Conservation (phyloP, 2,329 filamentous ascomycete species). For the Fusarium humuli region DNA sequence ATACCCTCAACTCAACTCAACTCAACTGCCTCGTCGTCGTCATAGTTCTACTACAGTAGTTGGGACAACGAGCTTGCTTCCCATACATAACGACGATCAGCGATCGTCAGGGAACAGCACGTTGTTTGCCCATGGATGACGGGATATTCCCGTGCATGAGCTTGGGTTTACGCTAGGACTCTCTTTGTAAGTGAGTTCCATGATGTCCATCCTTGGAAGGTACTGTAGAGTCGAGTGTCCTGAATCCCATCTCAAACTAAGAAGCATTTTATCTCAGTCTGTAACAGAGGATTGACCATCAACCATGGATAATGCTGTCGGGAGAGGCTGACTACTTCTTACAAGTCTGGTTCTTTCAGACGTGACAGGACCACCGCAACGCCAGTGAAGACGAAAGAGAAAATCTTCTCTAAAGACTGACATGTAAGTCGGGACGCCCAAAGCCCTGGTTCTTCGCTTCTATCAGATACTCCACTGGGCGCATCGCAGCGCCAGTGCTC, state of each 20-base stretch:
- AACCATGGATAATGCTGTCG: background rate
- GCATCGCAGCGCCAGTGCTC: conserved; percentile 46
- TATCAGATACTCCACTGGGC: conserved; percentile 38
- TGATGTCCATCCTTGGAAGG: conserved; percentile 5
- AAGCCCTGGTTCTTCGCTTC: conserved; percentile 26
- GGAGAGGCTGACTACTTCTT: background rate
- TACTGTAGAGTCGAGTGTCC: conserved; percentile 1
- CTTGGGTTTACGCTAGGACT: conserved; percentile 11
- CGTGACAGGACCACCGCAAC: background rate
- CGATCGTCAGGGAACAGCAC: conserved; percentile 36
- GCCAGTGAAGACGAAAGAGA: conserved; percentile 12
- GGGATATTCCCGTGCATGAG: conserved; percentile 11
- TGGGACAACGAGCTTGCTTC: conserved; percentile 26
- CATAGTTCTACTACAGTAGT: conserved; percentile 15
- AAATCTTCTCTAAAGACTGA: conserved; percentile 28
- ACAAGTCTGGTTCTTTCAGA: background rate
- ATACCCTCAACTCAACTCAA: conserved; percentile 5
- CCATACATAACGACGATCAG: conserved; percentile 18
- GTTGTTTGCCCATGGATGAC: conserved; percentile 21
- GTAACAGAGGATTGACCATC: conserved; percentile 14
- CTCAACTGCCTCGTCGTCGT: conserved; percentile 6
- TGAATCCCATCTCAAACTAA: conserved; percentile 25
- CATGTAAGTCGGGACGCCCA: conserved; percentile 31
- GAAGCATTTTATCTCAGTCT: conserved; percentile 11
- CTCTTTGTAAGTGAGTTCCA: conserved; percentile 24